A percentile compares a stretch with the other conserved stretches of the same genome.
phyloP scores from a whole-genome alignment of 129 eudicot species.

The Flaveria ramosissima region DNA sequence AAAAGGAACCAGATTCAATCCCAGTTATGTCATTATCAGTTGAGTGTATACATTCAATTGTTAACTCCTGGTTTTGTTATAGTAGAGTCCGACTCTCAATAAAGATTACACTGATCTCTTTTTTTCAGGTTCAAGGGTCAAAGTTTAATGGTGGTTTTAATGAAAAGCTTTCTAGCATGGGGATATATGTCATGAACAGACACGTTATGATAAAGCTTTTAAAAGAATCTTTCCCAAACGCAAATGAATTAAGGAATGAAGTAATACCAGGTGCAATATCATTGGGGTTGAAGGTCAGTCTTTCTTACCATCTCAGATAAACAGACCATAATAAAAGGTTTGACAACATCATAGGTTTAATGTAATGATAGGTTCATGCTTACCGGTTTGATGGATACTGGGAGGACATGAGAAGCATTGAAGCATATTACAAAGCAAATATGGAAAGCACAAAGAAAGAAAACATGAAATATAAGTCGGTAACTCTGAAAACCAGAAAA shows the following conservation, averaged over 20 bases:
- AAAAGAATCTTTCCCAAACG: conserved; percentile 59
- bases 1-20: conserved; percentile 32
- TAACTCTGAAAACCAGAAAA: conserved; percentile 29
- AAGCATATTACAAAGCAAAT: conserved; percentile 77
- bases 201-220: conserved; percentile 67
- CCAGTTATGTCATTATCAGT: conserved; percentile 34
- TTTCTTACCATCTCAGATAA: not conserved
- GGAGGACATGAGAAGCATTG: conserved; percentile 89
- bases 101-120: not conserved
- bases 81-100: not conserved
- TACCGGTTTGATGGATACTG: conserved; percentile 75
- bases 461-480: conserved; percentile 69
- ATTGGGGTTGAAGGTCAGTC: conserved; percentile 84
- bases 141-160: conserved; percentile 14
- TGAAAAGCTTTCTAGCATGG: conserved; percentile 65
- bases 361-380: conserved; percentile 59
- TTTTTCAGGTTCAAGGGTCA: conserved; percentile 50
- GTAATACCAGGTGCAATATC: conserved; percentile 88
- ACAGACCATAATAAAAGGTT: not conserved
- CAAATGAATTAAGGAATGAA: conserved; percentile 68
- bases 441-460: conserved; percentile 73
- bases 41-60: conserved; percentile 13
- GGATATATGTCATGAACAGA: conserved; percentile 79
- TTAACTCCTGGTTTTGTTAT: not conserved
- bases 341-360: conserved; percentile 12